These are phyloP conservation scores for Trichoderma brevicompactum DNA, from an alignment of 2,329 filamentous ascomycete species.

Conservation along the genomic window DNA sequence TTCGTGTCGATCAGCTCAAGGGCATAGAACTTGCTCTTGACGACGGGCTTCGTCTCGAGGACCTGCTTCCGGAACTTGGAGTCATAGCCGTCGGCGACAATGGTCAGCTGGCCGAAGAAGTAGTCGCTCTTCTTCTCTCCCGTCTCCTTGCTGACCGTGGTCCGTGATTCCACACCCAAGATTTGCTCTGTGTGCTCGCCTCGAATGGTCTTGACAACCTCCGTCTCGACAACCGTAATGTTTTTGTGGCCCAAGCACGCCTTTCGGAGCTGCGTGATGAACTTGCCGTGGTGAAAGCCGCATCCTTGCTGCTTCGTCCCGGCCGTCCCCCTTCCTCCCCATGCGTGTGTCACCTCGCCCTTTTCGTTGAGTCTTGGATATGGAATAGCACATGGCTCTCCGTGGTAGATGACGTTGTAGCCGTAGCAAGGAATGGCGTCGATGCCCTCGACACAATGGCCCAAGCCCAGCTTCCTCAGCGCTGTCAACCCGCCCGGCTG, in stretches of 20 bases:
- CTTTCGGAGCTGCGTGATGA: conserved; percentile 79
- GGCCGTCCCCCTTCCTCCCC: conserved; percentile 43
- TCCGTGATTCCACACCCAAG: conserved; percentile 79
- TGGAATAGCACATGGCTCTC: conserved; percentile 71
- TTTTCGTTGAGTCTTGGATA: conserved; percentile 70
- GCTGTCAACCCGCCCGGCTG: conserved; percentile 89
- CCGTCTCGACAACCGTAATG: conserved; percentile 89
- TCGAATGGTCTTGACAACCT: conserved; percentile 75
- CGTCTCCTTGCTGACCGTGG: conserved; percentile 58
- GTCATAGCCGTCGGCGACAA: conserved; percentile 89
- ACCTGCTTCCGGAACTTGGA: conserved; percentile 88
- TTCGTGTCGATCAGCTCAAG: conserved; percentile 88
- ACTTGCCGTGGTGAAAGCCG: conserved; percentile 91
- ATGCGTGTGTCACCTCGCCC: conserved; percentile 47
- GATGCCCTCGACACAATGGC: conserved; percentile 83
- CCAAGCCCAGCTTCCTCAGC: conserved; percentile 77
- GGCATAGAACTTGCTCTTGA: conserved; percentile 88
- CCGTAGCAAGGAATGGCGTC: conserved; percentile 82
- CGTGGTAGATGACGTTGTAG: conserved; percentile 86
- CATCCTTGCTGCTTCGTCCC: conserved; percentile 66
- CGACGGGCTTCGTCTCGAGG: conserved; percentile 66
- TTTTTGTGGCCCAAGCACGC: conserved; percentile 77
- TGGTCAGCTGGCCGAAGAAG: conserved; percentile 87
- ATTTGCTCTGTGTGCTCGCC: conserved; percentile 72
- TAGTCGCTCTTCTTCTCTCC: conserved; percentile 66